Evolutionary conservation across 768 basidiomycete species (phyloP), one percentile per base, ranked within the genome.

Genomic region (Xerocomus spinulosus): DNA sequence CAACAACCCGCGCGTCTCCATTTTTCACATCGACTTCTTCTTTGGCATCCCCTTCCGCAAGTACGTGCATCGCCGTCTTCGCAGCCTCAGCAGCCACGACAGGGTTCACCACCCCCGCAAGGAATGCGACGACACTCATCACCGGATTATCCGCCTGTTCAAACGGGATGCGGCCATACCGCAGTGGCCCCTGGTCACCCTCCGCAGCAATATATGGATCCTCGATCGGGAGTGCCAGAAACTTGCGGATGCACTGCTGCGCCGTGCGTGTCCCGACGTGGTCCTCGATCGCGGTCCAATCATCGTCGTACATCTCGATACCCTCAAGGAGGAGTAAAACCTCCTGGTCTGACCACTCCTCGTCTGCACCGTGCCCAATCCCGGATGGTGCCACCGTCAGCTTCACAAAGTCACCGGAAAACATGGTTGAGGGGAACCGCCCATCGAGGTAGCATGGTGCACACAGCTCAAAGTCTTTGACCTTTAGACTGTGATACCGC

Each of bases 261-360:
- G 92, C 85, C 3, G 85, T 84, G 36, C 95, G 76, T 21, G 92
- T 89, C 12, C 87, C 88, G 39, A 99, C 93, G 63, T 98, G 94
- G 56, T 92, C 89, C 55, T 94, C 87, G 53, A 98, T 83, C 41
- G 81, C 78, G 18, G 82, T 82, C 95, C 95, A 99, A 60, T 97
- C 95, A 60, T 98, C 95, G 55, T 96, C 92, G 65, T 84, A 92
- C 91, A 99, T 96, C 69, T 99, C 96, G 35, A 99, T 81, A 14
- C 85, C 96, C 66, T 99, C 96, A n/a, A 99, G 76, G 5, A 99
- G 74, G 8, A 89, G 69, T 9, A 99, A 68, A 17, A 85, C 76
- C 67, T 99, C 96, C 63, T 93, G 87, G 62, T 96, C 94, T 2
- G 82, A 76, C 96, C 96, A 99, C 46, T 86, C 82, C 46, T 83